These are phyloP conservation scores for Combretum micranthum DNA, from an alignment of 345 rosid genomes.

Conservation along the genomic window DNA sequence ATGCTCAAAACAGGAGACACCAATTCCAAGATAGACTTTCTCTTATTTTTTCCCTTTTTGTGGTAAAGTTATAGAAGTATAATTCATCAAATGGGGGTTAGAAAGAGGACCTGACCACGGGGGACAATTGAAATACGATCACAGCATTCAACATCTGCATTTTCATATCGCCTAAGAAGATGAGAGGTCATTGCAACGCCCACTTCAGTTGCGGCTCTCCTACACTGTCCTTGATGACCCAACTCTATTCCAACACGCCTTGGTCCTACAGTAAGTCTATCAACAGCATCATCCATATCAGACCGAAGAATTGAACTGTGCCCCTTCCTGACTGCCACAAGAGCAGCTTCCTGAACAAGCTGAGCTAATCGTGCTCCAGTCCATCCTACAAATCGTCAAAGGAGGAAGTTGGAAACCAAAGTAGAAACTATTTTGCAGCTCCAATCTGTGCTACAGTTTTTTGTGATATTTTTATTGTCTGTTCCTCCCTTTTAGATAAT, in stretches of 20 bases:
- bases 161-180: constrained; percentile 64
- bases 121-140: constrained; percentile 86
- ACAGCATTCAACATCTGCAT: constrained; percentile 73
- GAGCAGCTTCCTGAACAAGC: constrained; percentile 91
- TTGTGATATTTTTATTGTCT: no score
- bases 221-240: constrained; percentile 81
- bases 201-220: constrained; percentile 89
- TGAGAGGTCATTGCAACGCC: constrained; percentile 89
- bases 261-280: constrained; percentile 92
- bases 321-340: constrained; percentile 83
- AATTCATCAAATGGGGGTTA: constrained; percentile 13
- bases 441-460: no score
- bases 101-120: constrained; percentile 69
- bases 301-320: constrained; percentile 64
- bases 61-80: background rate
- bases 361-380: constrained; percentile 86
- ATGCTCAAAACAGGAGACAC: no score
- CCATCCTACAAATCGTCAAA: constrained; percentile 48
- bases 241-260: constrained; percentile 71
- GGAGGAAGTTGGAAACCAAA: no score
- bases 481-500: no score
- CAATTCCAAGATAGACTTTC: no score
- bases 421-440: no score
- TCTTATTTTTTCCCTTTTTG: no score
- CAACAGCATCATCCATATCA: constrained; percentile 90